Percentiles rank a stretch among this genome's conserved stretches.
These are phyloP conservation scores for Leucosporidium creatinivorum DNA, from an alignment of 768 basidiomycete species.

Conservation along the genomic window DNA sequence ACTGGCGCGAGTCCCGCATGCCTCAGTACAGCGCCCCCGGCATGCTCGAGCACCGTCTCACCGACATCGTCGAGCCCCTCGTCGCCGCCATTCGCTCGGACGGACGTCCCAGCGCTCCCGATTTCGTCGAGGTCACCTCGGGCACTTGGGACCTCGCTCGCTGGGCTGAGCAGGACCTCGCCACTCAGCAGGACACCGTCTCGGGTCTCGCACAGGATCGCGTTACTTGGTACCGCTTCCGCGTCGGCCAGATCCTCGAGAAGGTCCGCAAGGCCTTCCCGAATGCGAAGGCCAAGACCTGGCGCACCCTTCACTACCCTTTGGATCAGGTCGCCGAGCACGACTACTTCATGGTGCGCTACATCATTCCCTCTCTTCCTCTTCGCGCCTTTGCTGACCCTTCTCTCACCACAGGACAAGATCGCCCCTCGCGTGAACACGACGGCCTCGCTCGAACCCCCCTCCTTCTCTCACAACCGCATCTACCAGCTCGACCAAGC, in stretches of 20 bases:
- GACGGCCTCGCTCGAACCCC: neutral
- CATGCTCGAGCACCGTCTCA: slow-evolving; percentile 35
- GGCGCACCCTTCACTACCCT: slow-evolving; percentile 32
- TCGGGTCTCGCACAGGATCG: slow-evolving; percentile 28
- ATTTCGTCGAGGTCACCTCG: slow-evolving; percentile 34
- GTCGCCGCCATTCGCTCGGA: slow-evolving; percentile 30
- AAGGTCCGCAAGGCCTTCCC: slow-evolving; percentile 30
- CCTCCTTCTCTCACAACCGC: slow-evolving; percentile 31
- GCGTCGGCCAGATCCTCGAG: slow-evolving; percentile 28
- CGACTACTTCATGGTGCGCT: slow-evolving; percentile 36
- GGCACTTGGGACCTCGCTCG: slow-evolving; percentile 36
- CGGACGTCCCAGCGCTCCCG: slow-evolving; percentile 33
- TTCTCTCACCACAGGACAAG: slow-evolving; percentile 20
- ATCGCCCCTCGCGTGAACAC: slow-evolving; percentile 18
- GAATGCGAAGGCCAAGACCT: slow-evolving; percentile 27
- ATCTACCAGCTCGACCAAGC: slow-evolving; percentile 34
- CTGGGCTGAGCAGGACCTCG: slow-evolving; percentile 35
- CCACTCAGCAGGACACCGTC: slow-evolving; percentile 11
- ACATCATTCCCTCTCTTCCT: no score
- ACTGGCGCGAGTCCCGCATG: slow-evolving; percentile 30
- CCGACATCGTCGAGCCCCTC: slow-evolving; percentile 28
- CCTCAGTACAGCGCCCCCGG: slow-evolving; percentile 34
- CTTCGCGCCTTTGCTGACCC: neutral
- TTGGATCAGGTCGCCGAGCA: slow-evolving; percentile 32
- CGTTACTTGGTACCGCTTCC: slow-evolving; percentile 32